Percentiles rank a stretch among this genome's conserved stretches.
Conservation (phyloP, 176 grass and related monocot species). For the Aegilops sharonensis region DNA sequence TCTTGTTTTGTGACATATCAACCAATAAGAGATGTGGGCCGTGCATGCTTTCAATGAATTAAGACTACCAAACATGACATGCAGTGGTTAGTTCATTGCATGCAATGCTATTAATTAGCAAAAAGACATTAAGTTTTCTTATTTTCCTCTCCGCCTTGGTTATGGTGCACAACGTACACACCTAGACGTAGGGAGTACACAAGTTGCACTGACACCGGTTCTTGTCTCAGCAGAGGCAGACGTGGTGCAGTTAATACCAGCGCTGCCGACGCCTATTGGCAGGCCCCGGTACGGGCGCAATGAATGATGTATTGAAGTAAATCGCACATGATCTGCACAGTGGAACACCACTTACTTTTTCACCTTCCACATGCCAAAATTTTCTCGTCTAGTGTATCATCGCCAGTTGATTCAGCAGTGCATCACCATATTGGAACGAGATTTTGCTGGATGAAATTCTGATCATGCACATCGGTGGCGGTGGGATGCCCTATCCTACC, state of each 20-base stretch:
- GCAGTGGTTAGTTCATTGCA: too few species aligned
- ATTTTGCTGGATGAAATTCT: neutral
- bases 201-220: neutral
- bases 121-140: too few species aligned
- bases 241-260: neutral
- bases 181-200: neutral
- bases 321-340: neutral
- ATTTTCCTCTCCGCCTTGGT: too few species aligned
- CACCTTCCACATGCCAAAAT: neutral
- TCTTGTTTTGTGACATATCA: too few species aligned
- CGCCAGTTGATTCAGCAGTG: neutral
- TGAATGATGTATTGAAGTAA: neutral
- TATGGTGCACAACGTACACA: too few species aligned
- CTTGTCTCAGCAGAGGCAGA: constrained; percentile 1
- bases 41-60: too few species aligned
- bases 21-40: too few species aligned
- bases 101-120: too few species aligned
- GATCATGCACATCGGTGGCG: neutral
- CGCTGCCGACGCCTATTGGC: neutral
- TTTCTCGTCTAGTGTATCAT: neutral
- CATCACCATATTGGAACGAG: neutral
- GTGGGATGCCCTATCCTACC: neutral
- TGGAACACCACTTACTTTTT: neutral
- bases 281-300: neutral
- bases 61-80: too few species aligned